phyloP scores from a whole-genome alignment of 495 filamentous ascomycete genomes.

The Cryomyces minteri region DNA sequence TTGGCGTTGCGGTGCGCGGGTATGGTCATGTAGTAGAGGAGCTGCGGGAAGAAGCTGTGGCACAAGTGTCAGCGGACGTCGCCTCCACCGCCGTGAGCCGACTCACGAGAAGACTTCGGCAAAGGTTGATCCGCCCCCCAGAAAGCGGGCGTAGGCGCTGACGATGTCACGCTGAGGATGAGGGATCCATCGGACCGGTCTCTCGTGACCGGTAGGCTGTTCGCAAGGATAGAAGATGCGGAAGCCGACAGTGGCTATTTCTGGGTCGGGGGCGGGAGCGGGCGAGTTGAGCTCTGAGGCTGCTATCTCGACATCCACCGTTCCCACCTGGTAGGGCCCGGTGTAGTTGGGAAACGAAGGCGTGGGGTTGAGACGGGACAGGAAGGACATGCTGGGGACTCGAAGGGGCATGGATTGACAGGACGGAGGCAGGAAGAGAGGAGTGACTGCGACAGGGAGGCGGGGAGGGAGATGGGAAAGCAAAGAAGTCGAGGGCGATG shows the following conservation, averaged over 20 bases:
- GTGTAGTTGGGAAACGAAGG: constrained; percentile 50
- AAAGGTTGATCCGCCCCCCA: constrained; percentile 34
- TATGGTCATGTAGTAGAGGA: constrained; percentile 48
- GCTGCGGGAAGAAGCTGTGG: constrained; percentile 38
- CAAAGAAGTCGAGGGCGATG: neutral
- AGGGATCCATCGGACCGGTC: constrained; percentile 48
- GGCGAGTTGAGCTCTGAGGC: constrained; percentile 35
- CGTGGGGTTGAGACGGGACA: constrained; percentile 30
- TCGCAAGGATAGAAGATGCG: constrained; percentile 57
- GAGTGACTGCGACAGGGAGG: neutral
- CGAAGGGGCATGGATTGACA: neutral
- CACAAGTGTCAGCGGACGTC: neutral
- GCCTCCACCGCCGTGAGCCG: neutral
- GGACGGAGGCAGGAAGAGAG: neutral
- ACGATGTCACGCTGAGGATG: constrained; percentile 50
- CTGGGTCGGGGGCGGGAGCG: constrained; percentile 28
- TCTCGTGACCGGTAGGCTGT: constrained; percentile 15
- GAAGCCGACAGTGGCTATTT: constrained; percentile 48
- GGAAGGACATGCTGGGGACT: constrained; percentile 7
- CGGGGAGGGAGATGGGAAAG: neutral
- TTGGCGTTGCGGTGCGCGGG: constrained; percentile 31
- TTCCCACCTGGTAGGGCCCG: constrained; percentile 56
- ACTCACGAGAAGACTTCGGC: constrained; percentile 44
- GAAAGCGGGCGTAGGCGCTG: constrained; percentile 46
- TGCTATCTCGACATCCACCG: constrained; percentile 56